Evolutionary conservation across 441 rosid species (phyloP), one percentile per base, ranked within the genome.

Genomic region (Euphorbia celastroides): DNA sequence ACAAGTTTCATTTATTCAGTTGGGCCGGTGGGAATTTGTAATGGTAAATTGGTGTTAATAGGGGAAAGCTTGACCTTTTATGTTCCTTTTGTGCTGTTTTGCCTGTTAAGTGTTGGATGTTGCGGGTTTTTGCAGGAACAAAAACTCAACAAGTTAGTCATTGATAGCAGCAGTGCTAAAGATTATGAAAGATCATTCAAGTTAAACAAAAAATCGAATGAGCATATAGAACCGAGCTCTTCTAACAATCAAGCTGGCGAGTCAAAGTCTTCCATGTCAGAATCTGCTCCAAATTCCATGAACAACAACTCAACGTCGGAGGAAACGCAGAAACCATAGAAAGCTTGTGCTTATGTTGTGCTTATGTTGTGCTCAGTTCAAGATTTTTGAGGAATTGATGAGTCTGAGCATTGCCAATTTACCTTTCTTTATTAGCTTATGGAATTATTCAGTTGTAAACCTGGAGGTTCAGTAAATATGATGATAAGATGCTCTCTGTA

Each of bases 151-250:
- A 89, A 86, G 51, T 41, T 88, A 46, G 74, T 77, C 67, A 86
- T 88, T 8, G 96, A 88, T 60, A 77, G 71, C 14, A 75, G 82
- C 74, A 82, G 77, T 72, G 92, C 92, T 16, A 86, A 80, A 76
- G 96, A 87, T 66, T 86, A 84, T 66, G 90, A 87, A 71, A 89
- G 95, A 67, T 85, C 92, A 48, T 83, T 76, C 71, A 90, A 85
- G 83, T 83, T 80, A 41, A 81, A 75, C 75, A 11, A 73, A 36
- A 84, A 80, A 69, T 70, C 84, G 5, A 81, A 69, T 14, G 87
- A 34, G 38, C 38, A 3, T 34, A 34, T 34, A 34, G 38, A 34
- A 34, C 38, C 38, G 9, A 34, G 9, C 38, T 9, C 38, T 9
- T 9, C 9, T 34, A 34, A 34, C 38, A 34, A 76, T 70, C 74